Evolutionary conservation across 768 basidiomycete genomes (phyloP), one percentile per base, ranked within the genome.

Genomic region (Multifurca ochricompacta): DNA sequence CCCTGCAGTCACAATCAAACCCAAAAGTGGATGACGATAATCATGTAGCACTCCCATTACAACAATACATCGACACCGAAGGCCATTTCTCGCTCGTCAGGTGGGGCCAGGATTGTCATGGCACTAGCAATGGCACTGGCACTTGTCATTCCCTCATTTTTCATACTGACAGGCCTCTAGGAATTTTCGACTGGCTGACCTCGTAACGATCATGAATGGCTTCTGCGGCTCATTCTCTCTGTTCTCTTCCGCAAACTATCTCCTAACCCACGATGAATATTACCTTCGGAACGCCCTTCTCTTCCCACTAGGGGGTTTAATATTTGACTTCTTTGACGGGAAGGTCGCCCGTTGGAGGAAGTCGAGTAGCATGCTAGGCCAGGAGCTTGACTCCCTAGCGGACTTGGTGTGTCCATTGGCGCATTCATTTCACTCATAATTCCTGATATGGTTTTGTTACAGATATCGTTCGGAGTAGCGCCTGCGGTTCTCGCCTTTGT

Each of bases 141-240:
- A 37, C 46, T 45, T 53, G 51, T 54, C 28, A 54, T 31, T 47
- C 25, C 23, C 14, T 43, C 31, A 32, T 43, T 13, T 30, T 28
- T 25, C 30, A 44, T 53, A 43, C 41, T 28, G 50, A 47, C 42
- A 50, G 48, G 61, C 62, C 59, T 53, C 61, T 63, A 96, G 96
- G 63, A 98, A 97, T 70, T 99, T 99, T 68, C 90, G 94, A 49
- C 80, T 98, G 25, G 96, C 96, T 61, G 96, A 99, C 74, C 78
- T 96, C 48, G 92, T 99, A 63, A 99, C 96, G 32, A 92, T 99
- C 60, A 93, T 94, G 86, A 99, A 99, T 67, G 96, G 96, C 41
- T 87, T 98, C 69, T 99, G 96, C 72, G 96, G 96, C 54, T 88
- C 89, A 16, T 85, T 95, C 63, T 97, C 93, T 25, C 80, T 99